Evolutionary conservation across 208 protist genomes (phyloP).

Genomic region (Trypanosoma brucei): DNA sequence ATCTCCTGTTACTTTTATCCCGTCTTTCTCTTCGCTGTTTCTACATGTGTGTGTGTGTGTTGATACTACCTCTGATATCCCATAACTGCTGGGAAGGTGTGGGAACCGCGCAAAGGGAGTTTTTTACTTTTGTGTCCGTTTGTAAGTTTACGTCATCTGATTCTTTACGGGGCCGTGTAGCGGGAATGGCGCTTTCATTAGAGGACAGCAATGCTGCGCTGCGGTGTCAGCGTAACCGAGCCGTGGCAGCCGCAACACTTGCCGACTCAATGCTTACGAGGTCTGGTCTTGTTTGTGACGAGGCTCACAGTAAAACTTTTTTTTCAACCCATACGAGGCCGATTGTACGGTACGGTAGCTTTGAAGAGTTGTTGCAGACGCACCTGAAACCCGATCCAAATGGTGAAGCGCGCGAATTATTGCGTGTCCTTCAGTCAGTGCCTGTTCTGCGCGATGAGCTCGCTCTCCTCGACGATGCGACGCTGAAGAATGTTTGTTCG

Average conservation of each 20-base stretch:
- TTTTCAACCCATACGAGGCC: neutral
- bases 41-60: too few relatives aligned
- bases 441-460: slow-evolving; percentile 45
- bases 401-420: slow-evolving; percentile 25
- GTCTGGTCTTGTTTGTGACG: slow-evolving; percentile 25
- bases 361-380: slow-evolving; percentile 27
- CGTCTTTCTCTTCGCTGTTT: too few relatives aligned
- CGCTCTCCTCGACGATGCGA: slow-evolving; percentile 26
- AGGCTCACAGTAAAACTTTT: neutral
- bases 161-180: too few relatives aligned
- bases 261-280: slow-evolving; percentile 18
- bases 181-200: neutral
- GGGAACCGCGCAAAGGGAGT: too few relatives aligned
- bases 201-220: neutral
- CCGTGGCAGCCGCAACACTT: slow-evolving; percentile 56
- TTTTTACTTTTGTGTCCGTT: too few relatives aligned
- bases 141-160: too few relatives aligned
- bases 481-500: slow-evolving; percentile 29
- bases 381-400: slow-evolving; percentile 31
- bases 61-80: too few relatives aligned
- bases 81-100: too few relatives aligned
- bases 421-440: slow-evolving; percentile 29
- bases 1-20: too few relatives aligned
- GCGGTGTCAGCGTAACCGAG: slow-evolving; percentile 30
- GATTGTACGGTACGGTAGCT: slow-evolving; percentile 37